Conservation (phyloP, 2,329 filamentous ascomycete genomes). For the Aspergillus ustus region DNA sequence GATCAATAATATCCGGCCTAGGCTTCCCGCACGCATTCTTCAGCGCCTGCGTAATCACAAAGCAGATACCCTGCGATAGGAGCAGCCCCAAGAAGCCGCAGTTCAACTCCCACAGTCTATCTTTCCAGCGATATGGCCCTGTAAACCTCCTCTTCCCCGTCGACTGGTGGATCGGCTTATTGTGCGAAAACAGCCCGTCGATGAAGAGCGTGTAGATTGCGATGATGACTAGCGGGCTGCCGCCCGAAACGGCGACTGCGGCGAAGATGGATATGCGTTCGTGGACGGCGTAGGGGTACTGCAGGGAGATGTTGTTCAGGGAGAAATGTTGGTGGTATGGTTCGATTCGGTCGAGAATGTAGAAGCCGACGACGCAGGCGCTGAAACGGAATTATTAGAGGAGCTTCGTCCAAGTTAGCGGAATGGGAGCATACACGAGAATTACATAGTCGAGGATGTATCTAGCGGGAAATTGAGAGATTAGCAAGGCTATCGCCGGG, state of each 20-base stretch:
- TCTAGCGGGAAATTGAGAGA: constrained; percentile 35
- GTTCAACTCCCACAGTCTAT: constrained; percentile 66
- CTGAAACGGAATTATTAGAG: constrained; percentile 39
- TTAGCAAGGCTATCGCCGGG: neutral
- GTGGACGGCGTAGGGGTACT: constrained; percentile 61
- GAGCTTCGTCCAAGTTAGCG: neutral
- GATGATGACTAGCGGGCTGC: constrained; percentile 57
- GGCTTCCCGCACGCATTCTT: constrained; percentile 66
- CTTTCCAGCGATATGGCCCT: constrained; percentile 57
- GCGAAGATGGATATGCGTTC: constrained; percentile 59
- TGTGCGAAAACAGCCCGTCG: constrained; percentile 62
- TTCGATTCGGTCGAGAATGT: constrained; percentile 57
- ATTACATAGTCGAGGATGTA: constrained; percentile 65
- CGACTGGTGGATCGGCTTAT: constrained; percentile 41
- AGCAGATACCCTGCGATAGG: constrained; percentile 58
- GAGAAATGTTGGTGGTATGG: constrained; percentile 64
- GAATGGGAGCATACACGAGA: constrained; percentile 54
- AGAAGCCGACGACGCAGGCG: constrained; percentile 56
- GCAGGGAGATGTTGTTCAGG: constrained; percentile 59
- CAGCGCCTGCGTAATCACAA: constrained; percentile 61
- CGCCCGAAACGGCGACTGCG: constrained; percentile 55
- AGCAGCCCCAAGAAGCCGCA: constrained; percentile 63
- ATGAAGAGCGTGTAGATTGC: constrained; percentile 61
- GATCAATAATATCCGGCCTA: constrained; percentile 62
- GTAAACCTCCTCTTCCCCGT: constrained; percentile 45